Evolutionary conservation across 495 filamentous ascomycete species (phyloP), one percentile per base, ranked within the genome.

Genomic region (Xylaria grammica): DNA sequence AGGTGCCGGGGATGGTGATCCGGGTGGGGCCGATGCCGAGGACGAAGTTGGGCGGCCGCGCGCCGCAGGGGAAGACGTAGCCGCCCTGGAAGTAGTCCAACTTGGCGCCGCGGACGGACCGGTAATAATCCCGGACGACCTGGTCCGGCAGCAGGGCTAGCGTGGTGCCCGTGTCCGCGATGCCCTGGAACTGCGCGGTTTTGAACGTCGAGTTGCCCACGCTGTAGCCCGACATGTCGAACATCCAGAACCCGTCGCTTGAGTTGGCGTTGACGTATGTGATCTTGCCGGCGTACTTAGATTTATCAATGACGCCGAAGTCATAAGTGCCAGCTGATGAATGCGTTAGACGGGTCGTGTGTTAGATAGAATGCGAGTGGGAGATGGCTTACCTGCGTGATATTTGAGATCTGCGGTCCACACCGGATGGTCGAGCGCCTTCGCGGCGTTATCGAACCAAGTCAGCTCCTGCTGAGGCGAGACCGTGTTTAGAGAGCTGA

Each of bases 361-460:
- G 30, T 10, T 1, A n/a, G 2, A 19, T 27, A 52, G 19, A 19
- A 34, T 50, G 29, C 9, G 22, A 20, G 11, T 11, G n/a, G 22
- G 53, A 32, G 22, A 36, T 38, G 38, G 26, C 69, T 24, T 69
- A 72, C 75, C 68, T 32, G 59, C 77, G 61, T 84, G 80, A 72
- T 87, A 83, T 78, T 88, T 89, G 62, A 93, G 77, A 58, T 85
- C 80, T 4, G 85, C 88, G 42, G 89, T 89, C 77, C 92, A 92
- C 44, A 92, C 69, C 1, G 86, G 85, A 22, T 72, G 62, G 58
- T 84, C 82, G 0, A 92, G 81, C 40, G 73, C 73, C 19, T 74
- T 60, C 66, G 82, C 82, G 64, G 89, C 85, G 63, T 84, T 91
- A 78, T 89, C 86, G 76, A 92, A 91, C 80, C 88, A 93, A 11